Evolutionary conservation across 1,139 yeast species (phyloP), one percentile per base, ranked within the genome.

Genomic region (Kazachstania sp.): DNA sequence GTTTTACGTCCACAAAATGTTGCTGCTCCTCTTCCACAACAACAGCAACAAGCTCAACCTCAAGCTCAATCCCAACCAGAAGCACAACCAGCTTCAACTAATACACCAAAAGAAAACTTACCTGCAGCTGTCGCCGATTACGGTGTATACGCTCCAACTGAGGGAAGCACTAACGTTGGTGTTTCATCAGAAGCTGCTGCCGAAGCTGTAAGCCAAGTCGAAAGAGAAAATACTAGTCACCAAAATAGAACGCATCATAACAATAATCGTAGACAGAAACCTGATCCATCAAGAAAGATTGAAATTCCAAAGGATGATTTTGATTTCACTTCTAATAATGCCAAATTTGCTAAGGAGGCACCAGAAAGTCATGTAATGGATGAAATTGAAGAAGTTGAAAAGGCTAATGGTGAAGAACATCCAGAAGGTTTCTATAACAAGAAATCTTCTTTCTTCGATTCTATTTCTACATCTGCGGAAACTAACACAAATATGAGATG

Each of bases 401-500:
- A 19, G 12, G 46, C 41, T n/a, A 37, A 37, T 11, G 48, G 41
- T 13, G 52, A 43, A 9, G 23, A 45, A 8, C 32, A 39, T 23
- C 42, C 23, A 12, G 54, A 53, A 30, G 52, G 68, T 37, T 76
- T 73, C 39, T 86, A 86, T 65, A 75, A 83, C 64, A 83, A 79
- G 60, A 76, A 75, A 56, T 76, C 86, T 12, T 86, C 95, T 1
- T 87, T 87, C 64, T 87, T 87, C 58, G 95, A 87, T 66, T 78
- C 77, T 49, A 76, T 87, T 52, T 83, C 94, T 9, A 79, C 86
- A 7, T 69, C 77, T 7, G 67, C 75, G 13, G 67, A 69, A 57
- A 64, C 59, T 47, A 69, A 58, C 41, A 59, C 60, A 7, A 64
- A 60, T 35, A 71, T 78, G 78, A 76, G 78, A 63, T 79, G 86